Percentiles rank a stretch among this genome's conserved stretches.
Conservation (phyloP, 2,329 filamentous ascomycete genomes). For the Tolypocladium pustulatum region DNA sequence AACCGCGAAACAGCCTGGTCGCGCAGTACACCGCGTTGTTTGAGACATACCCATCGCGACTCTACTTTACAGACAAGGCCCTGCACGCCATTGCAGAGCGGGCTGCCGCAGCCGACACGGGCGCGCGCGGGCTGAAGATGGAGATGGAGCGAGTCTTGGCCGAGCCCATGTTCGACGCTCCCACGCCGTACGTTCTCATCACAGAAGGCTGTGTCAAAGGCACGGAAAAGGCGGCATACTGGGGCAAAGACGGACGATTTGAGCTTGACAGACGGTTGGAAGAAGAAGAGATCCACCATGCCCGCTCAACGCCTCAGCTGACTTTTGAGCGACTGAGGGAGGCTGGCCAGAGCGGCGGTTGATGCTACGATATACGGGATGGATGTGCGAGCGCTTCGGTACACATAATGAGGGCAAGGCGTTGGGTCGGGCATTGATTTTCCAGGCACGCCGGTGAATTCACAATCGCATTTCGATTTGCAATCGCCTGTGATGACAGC, state of each 20-base stretch:
- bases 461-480: conserved; percentile 4
- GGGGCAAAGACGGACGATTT: conserved; percentile 59
- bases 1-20: conserved; percentile 80
- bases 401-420: background rate
- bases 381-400: background rate
- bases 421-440: background rate
- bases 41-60: conserved; percentile 63
- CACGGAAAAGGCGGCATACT: conserved; percentile 47
- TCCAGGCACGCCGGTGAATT: conserved; percentile 4
- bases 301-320: conserved; percentile 7
- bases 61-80: conserved; percentile 74
- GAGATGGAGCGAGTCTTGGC: conserved; percentile 70
- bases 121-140: conserved; percentile 68
- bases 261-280: conserved; percentile 58
- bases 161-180: conserved; percentile 74
- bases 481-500: conserved; percentile 9
- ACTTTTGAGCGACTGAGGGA: conserved; percentile 33
- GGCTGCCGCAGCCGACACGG: conserved; percentile 54
- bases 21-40: conserved; percentile 87
- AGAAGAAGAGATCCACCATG: conserved; percentile 42
- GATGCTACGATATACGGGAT: conserved; percentile 7
- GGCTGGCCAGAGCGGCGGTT: conserved; percentile 37
- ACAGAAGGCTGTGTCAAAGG: conserved; percentile 59
- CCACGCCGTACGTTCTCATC: conserved; percentile 64
- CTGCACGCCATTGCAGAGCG: conserved; percentile 69